Base-by-base conservation (phyloP, 139 green algal species). In the Chlorella vulgaris region DNA sequence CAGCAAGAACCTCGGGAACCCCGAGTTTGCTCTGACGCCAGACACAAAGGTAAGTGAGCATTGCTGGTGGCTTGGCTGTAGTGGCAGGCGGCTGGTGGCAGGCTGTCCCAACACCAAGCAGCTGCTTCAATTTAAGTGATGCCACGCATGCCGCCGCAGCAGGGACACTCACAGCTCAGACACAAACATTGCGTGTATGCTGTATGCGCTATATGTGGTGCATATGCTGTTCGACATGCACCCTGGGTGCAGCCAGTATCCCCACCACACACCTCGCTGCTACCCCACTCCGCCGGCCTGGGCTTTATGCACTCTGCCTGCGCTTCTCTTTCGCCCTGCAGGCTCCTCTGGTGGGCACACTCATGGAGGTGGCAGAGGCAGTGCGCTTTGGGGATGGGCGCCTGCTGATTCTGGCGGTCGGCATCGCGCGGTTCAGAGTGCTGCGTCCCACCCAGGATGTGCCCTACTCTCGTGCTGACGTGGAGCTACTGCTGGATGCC, bases 331-430 rank as follows among this genome's bases (percentile, higher is more conserved):
- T 3, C 13, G 3, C 19, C 36, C 33, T 51, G 61, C 77, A 83
- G 77, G 84, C 86, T 10, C 88, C 88, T 0, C 28, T 80, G 39
- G 82, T 88, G 1, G 88, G 88, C 15, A 78, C 78, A 10, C 60
- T 91, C 10, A 86, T 89, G 82, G 86, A 91, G 73, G 81, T 91
- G n/a, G 43, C 83, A 31, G 66, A 84, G 4, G 84, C 73, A 10
- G 76, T 88, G 69, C 70, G 86, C 47, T 76, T 91, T 35, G 68
- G 61, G 31, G 87, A 92, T 40, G 88, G 88, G 5, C 85, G 88
- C 74, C 76, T 92, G 31, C 74, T 92, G 28, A 36, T 92, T 1
- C 68, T 92, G 60, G 86, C 87, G 0, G 86, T 78, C 0, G 87
- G 75, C 3, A 8, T 90, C 5, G 58, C 43, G 3, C 83, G 88